Percentiles rank a stretch among this genome's conserved stretches.
Evolutionary conservation across 768 basidiomycete species (phyloP).

Genomic region (Tylopilus intermedius): DNA sequence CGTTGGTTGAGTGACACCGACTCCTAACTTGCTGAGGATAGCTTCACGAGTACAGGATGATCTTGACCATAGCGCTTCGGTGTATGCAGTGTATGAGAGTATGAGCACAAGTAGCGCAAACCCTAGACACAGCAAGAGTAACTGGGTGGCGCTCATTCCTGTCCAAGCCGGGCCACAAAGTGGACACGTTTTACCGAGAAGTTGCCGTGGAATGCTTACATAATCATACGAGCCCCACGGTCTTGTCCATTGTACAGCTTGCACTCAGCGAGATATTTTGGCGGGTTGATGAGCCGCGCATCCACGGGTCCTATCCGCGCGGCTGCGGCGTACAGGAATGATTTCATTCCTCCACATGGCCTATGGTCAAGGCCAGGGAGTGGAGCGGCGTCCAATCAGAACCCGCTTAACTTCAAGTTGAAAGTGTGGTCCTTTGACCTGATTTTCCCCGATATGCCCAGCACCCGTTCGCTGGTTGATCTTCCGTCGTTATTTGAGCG

Average conservation of each 20-base stretch:
- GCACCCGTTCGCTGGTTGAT: neutral
- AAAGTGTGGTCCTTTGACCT: neutral
- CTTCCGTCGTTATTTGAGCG: neutral
- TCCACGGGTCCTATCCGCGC: neutral
- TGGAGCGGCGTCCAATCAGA: conserved; percentile 14
- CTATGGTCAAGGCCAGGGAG: neutral
- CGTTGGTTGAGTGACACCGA: neutral
- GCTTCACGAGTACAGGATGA: conserved; percentile 18
- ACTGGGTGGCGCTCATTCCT: conserved; percentile 9
- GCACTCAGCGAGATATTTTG: neutral
- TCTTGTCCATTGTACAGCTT: neutral
- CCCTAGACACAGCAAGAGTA: conserved; percentile 16
- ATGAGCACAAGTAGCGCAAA: conserved; percentile 6
- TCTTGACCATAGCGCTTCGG: conserved; percentile 17
- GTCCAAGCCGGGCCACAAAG: neutral
- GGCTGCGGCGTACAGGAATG: conserved; percentile 4
- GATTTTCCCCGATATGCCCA: conserved; percentile 5
- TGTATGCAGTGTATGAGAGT: conserved; percentile 25
- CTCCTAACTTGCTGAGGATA: conserved; percentile 20
- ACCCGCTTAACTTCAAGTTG: neutral
- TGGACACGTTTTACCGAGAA: neutral
- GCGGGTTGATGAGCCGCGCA: neutral
- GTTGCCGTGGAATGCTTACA: neutral
- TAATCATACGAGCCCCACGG: neutral
- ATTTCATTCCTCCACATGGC: conserved; percentile 1